phyloP scores from a whole-genome alignment of 176 grass and related monocot genomes.

The Eragrostis nindensis region DNA sequence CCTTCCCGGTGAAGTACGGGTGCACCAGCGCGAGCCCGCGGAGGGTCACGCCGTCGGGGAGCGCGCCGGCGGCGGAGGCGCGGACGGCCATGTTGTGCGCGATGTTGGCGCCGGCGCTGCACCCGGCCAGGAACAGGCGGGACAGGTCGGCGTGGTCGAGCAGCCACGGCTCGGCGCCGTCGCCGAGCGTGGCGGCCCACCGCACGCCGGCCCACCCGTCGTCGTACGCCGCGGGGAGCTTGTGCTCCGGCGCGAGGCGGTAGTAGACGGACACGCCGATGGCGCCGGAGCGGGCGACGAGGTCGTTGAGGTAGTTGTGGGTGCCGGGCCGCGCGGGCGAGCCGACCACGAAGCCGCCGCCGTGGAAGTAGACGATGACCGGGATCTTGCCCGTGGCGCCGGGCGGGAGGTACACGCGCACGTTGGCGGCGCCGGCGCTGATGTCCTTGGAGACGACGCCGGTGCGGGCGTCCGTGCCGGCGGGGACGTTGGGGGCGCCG shows the following conservation, averaged over 20 bases:
- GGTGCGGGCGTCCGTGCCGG: conserved; percentile 46
- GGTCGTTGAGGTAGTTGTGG: conserved; percentile 73
- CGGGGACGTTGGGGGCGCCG: conserved; percentile 21
- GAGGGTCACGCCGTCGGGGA: conserved; percentile 46
- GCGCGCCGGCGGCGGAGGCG: conserved; percentile 32
- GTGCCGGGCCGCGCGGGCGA: conserved; percentile 62
- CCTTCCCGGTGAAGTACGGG: conserved; percentile 61
- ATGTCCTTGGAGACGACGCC: conserved; percentile 66
- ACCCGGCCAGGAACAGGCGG: conserved; percentile 60
- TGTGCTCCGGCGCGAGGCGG: conserved; percentile 81
- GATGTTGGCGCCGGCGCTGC: conserved; percentile 79
- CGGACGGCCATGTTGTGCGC: conserved; percentile 67
- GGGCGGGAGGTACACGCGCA: conserved; percentile 61
- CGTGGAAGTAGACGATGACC: conserved; percentile 75
- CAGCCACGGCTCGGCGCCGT: conserved; percentile 59
- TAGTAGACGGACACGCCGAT: conserved; percentile 78
- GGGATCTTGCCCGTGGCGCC: conserved; percentile 54
- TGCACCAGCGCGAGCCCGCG: conserved; percentile 55
- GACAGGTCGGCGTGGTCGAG: conserved; percentile 65
- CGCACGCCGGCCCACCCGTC: conserved; percentile 65
- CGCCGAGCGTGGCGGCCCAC: conserved; percentile 52
- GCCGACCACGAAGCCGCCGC: conserved; percentile 68
- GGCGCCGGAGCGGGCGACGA: conserved; percentile 52
- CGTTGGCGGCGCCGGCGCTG: conserved; percentile 44
- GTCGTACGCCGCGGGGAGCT: conserved; percentile 70